Evolutionary conservation across 768 basidiomycete species (phyloP).

Genomic region (Tulasnella sp.): DNA sequence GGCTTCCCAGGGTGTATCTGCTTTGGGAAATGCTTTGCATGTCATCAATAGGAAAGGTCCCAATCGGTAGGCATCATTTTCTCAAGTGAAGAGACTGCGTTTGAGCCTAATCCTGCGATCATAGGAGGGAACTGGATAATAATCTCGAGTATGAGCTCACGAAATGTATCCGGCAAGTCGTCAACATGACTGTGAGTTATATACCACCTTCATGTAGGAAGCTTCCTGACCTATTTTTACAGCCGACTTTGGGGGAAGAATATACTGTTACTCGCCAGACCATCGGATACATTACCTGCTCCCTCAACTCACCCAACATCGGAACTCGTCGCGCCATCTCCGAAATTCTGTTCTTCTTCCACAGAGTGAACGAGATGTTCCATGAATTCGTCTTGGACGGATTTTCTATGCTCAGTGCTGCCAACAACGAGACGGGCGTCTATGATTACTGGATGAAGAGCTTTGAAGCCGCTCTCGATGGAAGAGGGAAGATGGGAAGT

Average conservation of each 20-base stretch:
- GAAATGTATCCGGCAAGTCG: conserved; percentile 75
- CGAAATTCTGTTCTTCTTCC: conserved; percentile 70
- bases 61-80: conserved; percentile 43
- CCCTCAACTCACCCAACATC: conserved; percentile 73
- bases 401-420: conserved; percentile 61
- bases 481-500: conserved; percentile 91
- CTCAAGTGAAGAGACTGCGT: not conserved
- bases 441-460: conserved; percentile 90
- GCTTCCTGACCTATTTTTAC: conserved; percentile 11
- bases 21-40: conserved; percentile 68
- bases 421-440: conserved; percentile 47
- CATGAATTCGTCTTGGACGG: conserved; percentile 64
- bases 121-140: conserved; percentile 56
- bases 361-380: conserved; percentile 55
- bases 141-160: conserved; percentile 78
- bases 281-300: conserved; percentile 70
- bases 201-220: not conserved
- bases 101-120: not conserved
- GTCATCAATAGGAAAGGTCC: conserved; percentile 64
- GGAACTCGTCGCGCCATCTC: conserved; percentile 67
- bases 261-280: conserved; percentile 52
- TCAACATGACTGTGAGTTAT: conserved; percentile 55
- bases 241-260: not conserved
- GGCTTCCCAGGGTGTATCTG: conserved; percentile 69
- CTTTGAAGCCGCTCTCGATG: conserved; percentile 64